phyloP scores from a whole-genome alignment of 1,139 yeast species.

The Taiozyma sp. region DNA sequence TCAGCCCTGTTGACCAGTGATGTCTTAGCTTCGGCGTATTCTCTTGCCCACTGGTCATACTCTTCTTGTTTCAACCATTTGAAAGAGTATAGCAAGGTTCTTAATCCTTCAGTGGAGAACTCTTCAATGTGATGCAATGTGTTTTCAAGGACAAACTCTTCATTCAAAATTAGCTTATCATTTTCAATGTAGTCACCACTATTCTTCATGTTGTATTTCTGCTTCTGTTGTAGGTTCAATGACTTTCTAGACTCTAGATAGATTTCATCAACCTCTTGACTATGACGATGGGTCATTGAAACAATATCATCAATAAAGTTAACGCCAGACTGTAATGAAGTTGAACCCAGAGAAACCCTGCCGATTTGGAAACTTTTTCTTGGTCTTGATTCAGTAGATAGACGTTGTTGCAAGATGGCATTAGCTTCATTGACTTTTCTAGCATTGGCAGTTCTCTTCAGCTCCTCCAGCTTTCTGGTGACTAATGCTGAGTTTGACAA shows the following conservation, averaged over 20 bases:
- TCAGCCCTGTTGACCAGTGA: constrained; percentile 61
- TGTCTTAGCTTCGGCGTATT: constrained; percentile 72
- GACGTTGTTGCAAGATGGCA: constrained; percentile 50
- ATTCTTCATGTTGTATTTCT: constrained; percentile 35
- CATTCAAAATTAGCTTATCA: constrained; percentile 63
- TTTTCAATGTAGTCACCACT: constrained; percentile 41
- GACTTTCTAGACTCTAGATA: constrained; percentile 58
- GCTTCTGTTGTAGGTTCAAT: constrained; percentile 53
- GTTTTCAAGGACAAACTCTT: constrained; percentile 71
- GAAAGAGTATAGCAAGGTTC: constrained; percentile 82
- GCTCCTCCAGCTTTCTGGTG: constrained; percentile 52
- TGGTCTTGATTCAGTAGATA: constrained; percentile 23
- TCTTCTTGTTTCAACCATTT: constrained; percentile 59
- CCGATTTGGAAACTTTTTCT: constrained; percentile 23
- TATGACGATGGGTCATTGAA: constrained; percentile 39
- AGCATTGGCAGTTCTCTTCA: constrained; percentile 50
- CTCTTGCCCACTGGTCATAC: constrained; percentile 59
- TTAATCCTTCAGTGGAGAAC: constrained; percentile 88
- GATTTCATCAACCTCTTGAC: constrained; percentile 54
- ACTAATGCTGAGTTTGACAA: constrained; percentile 58
- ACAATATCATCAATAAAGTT: constrained; percentile 54
- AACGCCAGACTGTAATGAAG: constrained; percentile 22
- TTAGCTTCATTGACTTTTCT: constrained; percentile 83
- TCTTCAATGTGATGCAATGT: constrained; percentile 90
- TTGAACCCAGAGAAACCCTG: constrained; percentile 16